A percentile compares a stretch with the other conserved stretches of the same genome.
phyloP scores from a whole-genome alignment of 352 stramenopile species.

The Halophytophthora batemanensis region DNA sequence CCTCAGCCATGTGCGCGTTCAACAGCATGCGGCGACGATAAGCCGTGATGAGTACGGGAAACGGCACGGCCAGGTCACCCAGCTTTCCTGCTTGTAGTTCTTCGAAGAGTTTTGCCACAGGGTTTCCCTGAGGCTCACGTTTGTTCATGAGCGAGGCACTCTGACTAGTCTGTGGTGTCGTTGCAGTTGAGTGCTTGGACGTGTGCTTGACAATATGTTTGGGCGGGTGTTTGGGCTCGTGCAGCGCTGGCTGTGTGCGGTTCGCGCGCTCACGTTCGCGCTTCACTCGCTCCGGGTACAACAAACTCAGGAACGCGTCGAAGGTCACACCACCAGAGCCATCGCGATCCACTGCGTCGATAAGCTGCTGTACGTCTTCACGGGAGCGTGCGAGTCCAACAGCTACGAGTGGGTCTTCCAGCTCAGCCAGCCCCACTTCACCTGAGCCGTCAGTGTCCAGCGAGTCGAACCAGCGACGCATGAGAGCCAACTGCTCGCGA shows the following conservation, averaged over 20 bases:
- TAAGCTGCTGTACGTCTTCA: conserved; percentile 72
- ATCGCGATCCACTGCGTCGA: conserved; percentile 67
- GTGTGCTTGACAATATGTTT: neutral
- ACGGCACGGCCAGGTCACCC: conserved; percentile 67
- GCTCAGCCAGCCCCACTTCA: conserved; percentile 76
- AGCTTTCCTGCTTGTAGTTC: conserved; percentile 77
- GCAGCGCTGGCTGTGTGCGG: conserved; percentile 28
- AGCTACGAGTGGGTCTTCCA: conserved; percentile 87
- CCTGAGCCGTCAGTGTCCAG: conserved; percentile 81
- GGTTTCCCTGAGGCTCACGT: conserved; percentile 27
- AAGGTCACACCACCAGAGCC: conserved; percentile 71
- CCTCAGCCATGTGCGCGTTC: conserved; percentile 81
- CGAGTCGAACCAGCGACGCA: conserved; percentile 85
- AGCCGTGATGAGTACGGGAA: conserved; percentile 76
- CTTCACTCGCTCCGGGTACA: conserved; percentile 57
- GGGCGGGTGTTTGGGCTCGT: conserved; percentile 38
- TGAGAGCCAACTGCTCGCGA: conserved; percentile 62
- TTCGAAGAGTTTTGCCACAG: conserved; percentile 74
- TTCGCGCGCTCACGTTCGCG: conserved; percentile 14
- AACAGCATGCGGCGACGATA: conserved; percentile 76
- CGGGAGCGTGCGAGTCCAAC: conserved; percentile 73
- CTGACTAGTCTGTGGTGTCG: too few species aligned
- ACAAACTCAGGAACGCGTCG: conserved; percentile 65
- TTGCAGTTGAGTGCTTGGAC: neutral
- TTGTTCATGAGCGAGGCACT: neutral